Evolutionary conservation across 768 basidiomycete genomes (phyloP).

Genomic region (Panellus pusillus): DNA sequence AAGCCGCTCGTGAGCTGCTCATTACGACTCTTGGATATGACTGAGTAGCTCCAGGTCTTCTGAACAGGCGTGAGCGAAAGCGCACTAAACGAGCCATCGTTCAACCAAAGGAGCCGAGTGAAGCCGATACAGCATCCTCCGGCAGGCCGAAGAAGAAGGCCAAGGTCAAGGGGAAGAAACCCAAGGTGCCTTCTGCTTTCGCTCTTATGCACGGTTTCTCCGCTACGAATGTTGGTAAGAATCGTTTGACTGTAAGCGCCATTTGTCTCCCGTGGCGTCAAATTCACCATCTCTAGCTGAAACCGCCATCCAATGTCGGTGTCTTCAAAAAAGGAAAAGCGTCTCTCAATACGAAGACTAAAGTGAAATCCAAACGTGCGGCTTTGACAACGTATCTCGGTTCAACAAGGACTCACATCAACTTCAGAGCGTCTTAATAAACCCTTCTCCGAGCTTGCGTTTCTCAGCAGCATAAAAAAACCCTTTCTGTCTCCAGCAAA

Average conservation of each 20-base stretch:
- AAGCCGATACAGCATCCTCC: conserved; percentile 18
- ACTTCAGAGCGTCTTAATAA: not conserved
- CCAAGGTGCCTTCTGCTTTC: conserved; percentile 44
- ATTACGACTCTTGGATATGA: not conserved
- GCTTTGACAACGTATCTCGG: not conserved
- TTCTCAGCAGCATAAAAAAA: conserved; percentile 36
- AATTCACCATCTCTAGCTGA: conserved; percentile 33
- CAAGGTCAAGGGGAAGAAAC: conserved; percentile 22
- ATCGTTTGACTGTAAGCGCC: conserved; percentile 57
- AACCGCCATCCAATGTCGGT: conserved; percentile 46
- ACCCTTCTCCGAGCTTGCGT: conserved; percentile 48
- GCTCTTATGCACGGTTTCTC: conserved; percentile 70
- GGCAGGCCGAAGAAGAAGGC: conserved; percentile 8
- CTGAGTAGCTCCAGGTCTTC: conserved; percentile 45
- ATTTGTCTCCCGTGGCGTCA: not conserved
- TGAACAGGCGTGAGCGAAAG: conserved; percentile 65
- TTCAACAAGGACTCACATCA: not conserved
- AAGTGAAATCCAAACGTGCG: conserved; percentile 28
- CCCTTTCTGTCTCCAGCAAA: not conserved
- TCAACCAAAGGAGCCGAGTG: conserved; percentile 28
- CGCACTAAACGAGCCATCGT: conserved; percentile 58
- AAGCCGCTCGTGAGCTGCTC: conserved; percentile 33
- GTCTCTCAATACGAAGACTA: conserved; percentile 41
- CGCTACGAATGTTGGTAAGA: conserved; percentile 60
- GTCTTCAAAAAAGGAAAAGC: conserved; percentile 69